Evolutionary conservation across 768 basidiomycete species (phyloP).

Genomic region (Lentinula boryana): DNA sequence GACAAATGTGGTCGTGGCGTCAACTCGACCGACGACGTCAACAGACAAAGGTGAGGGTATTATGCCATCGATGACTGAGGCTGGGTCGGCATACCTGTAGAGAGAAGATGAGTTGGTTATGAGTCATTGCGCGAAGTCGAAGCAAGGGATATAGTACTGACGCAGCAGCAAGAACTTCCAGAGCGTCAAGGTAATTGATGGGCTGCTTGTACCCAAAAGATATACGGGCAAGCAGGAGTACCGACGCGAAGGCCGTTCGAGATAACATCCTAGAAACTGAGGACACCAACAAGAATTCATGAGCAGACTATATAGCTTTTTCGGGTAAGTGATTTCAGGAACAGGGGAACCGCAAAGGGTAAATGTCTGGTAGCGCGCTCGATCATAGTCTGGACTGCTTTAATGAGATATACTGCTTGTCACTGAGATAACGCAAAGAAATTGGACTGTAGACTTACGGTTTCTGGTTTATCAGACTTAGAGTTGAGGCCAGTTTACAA

Average conservation of each 20-base stretch:
- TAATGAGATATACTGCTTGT: neutral
- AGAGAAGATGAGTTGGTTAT: neutral
- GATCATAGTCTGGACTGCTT: neutral
- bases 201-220: neutral
- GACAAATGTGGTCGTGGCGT: neutral
- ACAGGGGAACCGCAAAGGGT: neutral
- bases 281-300: neutral
- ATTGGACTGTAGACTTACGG: neutral
- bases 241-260: neutral
- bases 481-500: no score
- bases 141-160: neutral
- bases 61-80: neutral
- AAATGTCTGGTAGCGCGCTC: neutral
- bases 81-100: neutral
- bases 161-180: neutral
- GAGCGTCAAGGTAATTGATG: neutral
- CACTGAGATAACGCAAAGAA: neutral
- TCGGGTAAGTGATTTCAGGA: neutral
- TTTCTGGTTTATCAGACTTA: no score
- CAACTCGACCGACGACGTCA: neutral
- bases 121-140: no score
- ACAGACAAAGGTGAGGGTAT: neutral
- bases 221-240: neutral
- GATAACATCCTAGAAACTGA: neutral
- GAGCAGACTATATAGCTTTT: neutral